phyloP scores from a whole-genome alignment of 495 filamentous ascomycete genomes.

The Aspergillus biplanus region DNA sequence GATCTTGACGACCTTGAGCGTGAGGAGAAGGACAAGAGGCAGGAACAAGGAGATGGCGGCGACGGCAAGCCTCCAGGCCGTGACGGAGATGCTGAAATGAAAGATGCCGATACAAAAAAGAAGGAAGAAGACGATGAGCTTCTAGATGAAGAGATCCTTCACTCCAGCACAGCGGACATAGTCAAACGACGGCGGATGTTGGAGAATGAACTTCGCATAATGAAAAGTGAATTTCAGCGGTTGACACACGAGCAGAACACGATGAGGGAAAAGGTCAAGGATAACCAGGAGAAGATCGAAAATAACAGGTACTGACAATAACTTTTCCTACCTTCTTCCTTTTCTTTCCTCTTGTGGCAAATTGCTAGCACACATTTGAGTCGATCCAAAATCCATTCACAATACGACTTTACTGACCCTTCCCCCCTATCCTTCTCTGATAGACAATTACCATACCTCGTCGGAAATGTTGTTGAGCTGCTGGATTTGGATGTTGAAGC shows the following conservation, averaged over 20 bases:
- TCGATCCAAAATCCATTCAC: not conserved
- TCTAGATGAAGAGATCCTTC: slow-evolving; percentile 88
- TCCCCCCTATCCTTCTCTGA: not conserved
- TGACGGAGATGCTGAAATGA: slow-evolving; percentile 85
- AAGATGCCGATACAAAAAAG: slow-evolving; percentile 74
- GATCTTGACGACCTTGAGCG: slow-evolving; percentile 80
- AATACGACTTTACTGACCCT: slow-evolving; percentile 12
- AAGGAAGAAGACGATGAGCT: slow-evolving; percentile 74
- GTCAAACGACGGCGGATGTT: slow-evolving; percentile 81
- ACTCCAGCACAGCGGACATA: slow-evolving; percentile 90
- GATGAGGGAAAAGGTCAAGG: slow-evolving; percentile 98
- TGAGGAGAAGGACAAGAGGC: slow-evolving; percentile 76
- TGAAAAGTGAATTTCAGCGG: slow-evolving; percentile 96
- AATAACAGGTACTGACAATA: slow-evolving; percentile 80
- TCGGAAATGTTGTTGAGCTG: slow-evolving; percentile 97
- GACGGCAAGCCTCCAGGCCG: slow-evolving; percentile 60
- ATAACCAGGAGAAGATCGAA: slow-evolving; percentile 97
- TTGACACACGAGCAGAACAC: slow-evolving; percentile 91
- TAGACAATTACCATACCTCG: slow-evolving; percentile 96
- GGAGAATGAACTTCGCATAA: slow-evolving; percentile 96
- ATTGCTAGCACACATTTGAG: not conserved
- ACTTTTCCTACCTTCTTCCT: slow-evolving; percentile 15
- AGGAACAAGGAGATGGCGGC: slow-evolving; percentile 57
- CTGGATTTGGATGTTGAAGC: slow-evolving; percentile 95
- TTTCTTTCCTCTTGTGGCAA: not conserved